A percentile compares a stretch with the other conserved stretches of the same genome.
These are phyloP conservation scores for Myochromella boudieri DNA, from an alignment of 768 basidiomycete species.

Conservation along the genomic window DNA sequence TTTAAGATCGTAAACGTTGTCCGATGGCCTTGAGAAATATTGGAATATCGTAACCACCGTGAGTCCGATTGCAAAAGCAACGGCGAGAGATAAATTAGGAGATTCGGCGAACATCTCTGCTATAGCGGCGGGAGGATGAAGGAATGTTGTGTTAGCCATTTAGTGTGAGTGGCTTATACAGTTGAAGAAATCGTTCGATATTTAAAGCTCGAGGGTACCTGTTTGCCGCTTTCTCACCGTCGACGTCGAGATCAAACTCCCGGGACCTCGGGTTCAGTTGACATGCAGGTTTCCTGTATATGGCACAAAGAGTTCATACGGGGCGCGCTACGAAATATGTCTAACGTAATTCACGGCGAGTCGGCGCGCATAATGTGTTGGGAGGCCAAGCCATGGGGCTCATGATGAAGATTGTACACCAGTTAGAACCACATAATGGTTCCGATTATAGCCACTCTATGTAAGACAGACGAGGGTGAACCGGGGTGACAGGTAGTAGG, in stretches of 20 bases:
- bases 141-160: background rate
- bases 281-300: no score
- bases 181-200: no score
- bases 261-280: no score
- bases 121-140: background rate
- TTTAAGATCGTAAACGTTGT: constrained; percentile 18
- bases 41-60: background rate
- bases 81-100: background rate
- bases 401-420: background rate
- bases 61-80: background rate
- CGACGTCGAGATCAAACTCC: no score
- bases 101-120: background rate
- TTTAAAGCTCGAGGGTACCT: background rate
- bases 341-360: background rate
- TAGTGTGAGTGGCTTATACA: background rate
- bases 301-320: no score
- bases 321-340: background rate
- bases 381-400: background rate
- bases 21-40: background rate
- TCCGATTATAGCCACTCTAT: no score
- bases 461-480: no score
- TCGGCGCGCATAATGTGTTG: background rate
- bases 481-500: no score
- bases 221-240: no score
- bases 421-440: no score